Evolutionary conservation across 495 filamentous ascomycete species (phyloP).

Genomic region (Echria macrotheca): DNA sequence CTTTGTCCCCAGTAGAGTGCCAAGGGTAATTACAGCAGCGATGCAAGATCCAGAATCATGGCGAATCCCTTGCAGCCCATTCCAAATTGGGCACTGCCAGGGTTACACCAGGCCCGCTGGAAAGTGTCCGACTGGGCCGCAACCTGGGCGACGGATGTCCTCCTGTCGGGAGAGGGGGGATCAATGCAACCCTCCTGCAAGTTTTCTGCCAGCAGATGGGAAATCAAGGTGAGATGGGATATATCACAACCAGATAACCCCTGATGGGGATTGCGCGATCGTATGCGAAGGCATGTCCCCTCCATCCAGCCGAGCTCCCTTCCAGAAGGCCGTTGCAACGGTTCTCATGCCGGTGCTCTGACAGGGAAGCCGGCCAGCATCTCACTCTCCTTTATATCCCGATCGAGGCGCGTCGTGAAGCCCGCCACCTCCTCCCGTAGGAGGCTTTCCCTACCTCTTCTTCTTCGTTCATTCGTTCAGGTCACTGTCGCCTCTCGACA

Average conservation of each 20-base stretch:
- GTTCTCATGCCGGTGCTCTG: too few species aligned
- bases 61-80: conserved; percentile 11
- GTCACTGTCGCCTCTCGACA: not conserved
- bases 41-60: conserved; percentile 16
- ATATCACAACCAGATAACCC: conserved; percentile 3
- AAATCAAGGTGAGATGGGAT: conserved; percentile 12
- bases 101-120: conserved; percentile 12
- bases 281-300: conserved; percentile 1
- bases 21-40: conserved; percentile 13
- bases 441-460: not conserved
- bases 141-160: conserved; percentile 3
- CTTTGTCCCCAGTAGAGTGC: conserved; percentile 11
- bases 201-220: conserved; percentile 3
- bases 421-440: not conserved
- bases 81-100: conserved; percentile 5
- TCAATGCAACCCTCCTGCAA: conserved; percentile 18
- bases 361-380: too few species aligned
- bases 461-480: conserved; percentile 20
- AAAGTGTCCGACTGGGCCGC: conserved; percentile 14
- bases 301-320: not conserved
- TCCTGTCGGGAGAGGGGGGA: not conserved
- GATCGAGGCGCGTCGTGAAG: not conserved
- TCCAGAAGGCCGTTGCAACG: not conserved
- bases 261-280: not conserved
- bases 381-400: conserved; percentile 3